Evolutionary conservation across 1,284 basidiomycete genomes (phyloP).

Genomic region (Earliella scabrosa): DNA sequence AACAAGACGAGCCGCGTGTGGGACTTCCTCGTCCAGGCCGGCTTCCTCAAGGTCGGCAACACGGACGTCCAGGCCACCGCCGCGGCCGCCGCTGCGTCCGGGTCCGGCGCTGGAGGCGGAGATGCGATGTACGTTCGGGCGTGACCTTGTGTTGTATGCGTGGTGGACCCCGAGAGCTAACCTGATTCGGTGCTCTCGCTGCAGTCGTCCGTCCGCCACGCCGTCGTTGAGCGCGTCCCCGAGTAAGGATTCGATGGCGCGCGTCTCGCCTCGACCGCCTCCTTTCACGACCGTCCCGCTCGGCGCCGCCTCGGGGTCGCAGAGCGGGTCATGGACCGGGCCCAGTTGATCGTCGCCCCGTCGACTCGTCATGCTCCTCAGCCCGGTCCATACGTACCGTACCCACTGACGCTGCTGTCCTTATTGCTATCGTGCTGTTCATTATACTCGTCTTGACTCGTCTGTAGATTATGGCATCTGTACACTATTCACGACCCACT

Average conservation of each 20-base stretch:
- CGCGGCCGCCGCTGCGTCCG: conserved; percentile 23
- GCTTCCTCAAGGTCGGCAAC: conserved; percentile 55
- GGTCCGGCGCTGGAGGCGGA: not conserved
- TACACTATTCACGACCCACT: conserved; percentile 24
- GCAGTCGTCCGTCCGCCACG: conserved; percentile 30
- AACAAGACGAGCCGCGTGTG: conserved; percentile 90
- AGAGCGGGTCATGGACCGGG: conserved; percentile 9
- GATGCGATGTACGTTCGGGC: conserved; percentile 2
- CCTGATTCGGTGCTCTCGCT: not conserved
- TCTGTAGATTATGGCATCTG: conserved; percentile 31
- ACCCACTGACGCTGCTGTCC: conserved; percentile 11
- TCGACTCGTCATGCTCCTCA: not conserved
- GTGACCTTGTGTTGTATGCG: too few relatives aligned
- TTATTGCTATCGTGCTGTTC: conserved; percentile 28
- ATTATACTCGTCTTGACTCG: too few relatives aligned
- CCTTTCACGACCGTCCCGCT: conserved; percentile 34
- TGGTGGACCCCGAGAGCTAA: too few relatives aligned
- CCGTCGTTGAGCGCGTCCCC: conserved; percentile 42
- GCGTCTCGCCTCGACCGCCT: conserved; percentile 35
- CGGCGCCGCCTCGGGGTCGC: conserved; percentile 23
- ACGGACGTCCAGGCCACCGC: conserved; percentile 23
- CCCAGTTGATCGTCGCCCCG: not conserved
- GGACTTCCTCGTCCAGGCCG: conserved; percentile 85
- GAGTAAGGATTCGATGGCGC: conserved; percentile 41
- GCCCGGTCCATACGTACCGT: conserved; percentile 10